Evolutionary conservation across 805 yeast species (phyloP), one percentile per base, ranked within the genome.

Genomic region (Nakazawaea wyomingensis): DNA sequence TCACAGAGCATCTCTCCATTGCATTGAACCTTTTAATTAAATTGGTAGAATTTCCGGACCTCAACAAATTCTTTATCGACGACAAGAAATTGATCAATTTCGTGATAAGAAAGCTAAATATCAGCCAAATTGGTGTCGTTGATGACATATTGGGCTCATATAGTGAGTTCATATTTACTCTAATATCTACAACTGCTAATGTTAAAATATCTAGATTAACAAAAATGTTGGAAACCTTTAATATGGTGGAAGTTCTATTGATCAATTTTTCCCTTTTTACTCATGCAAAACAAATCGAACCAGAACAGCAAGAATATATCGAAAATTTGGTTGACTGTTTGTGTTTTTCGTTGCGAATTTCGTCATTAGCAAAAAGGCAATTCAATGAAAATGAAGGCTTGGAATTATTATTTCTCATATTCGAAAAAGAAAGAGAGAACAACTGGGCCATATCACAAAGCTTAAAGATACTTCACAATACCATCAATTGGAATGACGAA

Each of bases 281-380:
- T 3, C 41, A 28, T 11, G 11, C 19, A 16, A 28, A 30, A 7
- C 32, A 33, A 4, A 19, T 21, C 5, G 37, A 16, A 21, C 13
- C 10, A 7, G 47, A 35, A 18, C 36, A 33, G 18, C 35, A 39
- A 21, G 44, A 44, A 22, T 39, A 35, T 22, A 22, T 40, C 4
- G 44, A 39, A 16, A 35, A 44, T 21, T 8, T 37, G 18, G 14
- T 53, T 10, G 59, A 22, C 44, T 55, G 43, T 13, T 50, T 53
- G 4, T 50, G 45, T 35, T 50, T 45, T 34, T 51, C 49, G 34
- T 34, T 30, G 48, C 44, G 14, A 30, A 30, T 17, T 10, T 28
- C 46, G 14, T 43, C 33, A 10, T 29, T 34, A 16, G 45, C 45
- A 19, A 46, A 34, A 33, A 35, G 39, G 17, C 31, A 41, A 32